Base-by-base conservation (phyloP, 371 early-diverging fungal species). In the Actinomucor elegans region DNA sequence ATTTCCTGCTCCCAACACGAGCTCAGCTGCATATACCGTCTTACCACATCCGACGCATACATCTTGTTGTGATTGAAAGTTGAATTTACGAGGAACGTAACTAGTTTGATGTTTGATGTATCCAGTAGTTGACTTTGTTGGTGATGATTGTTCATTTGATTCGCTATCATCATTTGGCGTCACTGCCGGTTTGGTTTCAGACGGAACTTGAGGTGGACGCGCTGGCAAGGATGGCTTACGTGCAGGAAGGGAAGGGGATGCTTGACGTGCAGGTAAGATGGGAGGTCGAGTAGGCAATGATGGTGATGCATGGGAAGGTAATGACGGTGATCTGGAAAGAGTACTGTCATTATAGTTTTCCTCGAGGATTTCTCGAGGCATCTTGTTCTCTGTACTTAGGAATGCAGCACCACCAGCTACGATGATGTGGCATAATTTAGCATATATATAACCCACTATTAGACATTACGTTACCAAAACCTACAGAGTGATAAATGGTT, bases 391-490 rank as follows among this genome's bases (percentile, higher is more conserved):
- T 48, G 78, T 78, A 33, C 65, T 69, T 48, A 77, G 51, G 42
- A 77, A 77, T 0, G 74, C 67, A 14, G 71, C 74, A n/a, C 75
- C 78, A 21, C 75, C 73, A 49, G 78, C 77, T 70, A 40, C 17
- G 21, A 47, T 24, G 23, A n/a, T n/a, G 11, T 18, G 26, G 12
- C 9, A 26, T 33, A 23, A 7, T 7, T 45, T 12, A 45, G 20
- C 18, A 23, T 15, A 14, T 23, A 6, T 12, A 44, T 28, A 20
- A n/a, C n/a, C n/a, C n/a, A n/a, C n/a, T n/a, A n/a, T n/a, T n/a
- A n/a, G n/a, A n/a, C n/a, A n/a, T n/a, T n/a, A n/a, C n/a, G n/a
- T n/a, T n/a, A n/a, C n/a, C n/a, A n/a, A n/a, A n/a, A n/a, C n/a
- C n/a, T n/a, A n/a, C n/a, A n/a, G n/a, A n/a, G n/a, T n/a, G n/a